phyloP scores from a whole-genome alignment of 164 flowering plant genomes.

The Macadamia integrifolia region DNA sequence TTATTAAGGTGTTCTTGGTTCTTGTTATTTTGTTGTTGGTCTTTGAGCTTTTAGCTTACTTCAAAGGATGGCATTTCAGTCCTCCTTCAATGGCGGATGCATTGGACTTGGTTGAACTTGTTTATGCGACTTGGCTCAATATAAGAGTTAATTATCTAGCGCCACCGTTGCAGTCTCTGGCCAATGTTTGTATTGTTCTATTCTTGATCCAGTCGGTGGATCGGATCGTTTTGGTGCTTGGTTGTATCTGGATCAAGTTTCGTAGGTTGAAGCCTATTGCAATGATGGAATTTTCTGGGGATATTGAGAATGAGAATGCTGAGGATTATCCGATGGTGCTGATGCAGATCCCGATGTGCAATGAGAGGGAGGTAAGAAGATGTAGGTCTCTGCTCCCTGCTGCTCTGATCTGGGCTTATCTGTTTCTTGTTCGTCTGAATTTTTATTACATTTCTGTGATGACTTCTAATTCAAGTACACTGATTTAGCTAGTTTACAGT shows the following conservation, averaged over 20 bases:
- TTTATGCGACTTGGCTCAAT: slow-evolving; percentile 52
- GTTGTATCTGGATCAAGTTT: slow-evolving; percentile 61
- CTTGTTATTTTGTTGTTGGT: slow-evolving; percentile 40
- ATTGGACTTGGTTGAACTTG: slow-evolving; percentile 29
- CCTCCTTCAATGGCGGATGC: slow-evolving; percentile 38
- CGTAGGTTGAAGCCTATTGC: slow-evolving; percentile 46
- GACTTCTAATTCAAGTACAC: not conserved
- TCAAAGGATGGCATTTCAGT: slow-evolving; percentile 15
- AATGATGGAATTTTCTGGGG: slow-evolving; percentile 22
- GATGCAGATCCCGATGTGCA: slow-evolving; percentile 80
- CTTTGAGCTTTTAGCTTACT: slow-evolving; percentile 76
- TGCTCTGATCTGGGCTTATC: not conserved
- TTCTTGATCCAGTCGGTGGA: slow-evolving; percentile 27
- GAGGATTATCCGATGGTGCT: too few relatives aligned
- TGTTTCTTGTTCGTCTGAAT: not conserved
- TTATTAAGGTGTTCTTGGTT: slow-evolving; percentile 45
- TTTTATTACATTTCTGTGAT: not conserved
- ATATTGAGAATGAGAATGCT: too few relatives aligned
- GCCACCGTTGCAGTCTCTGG: slow-evolving; percentile 29
- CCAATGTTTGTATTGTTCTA: too few relatives aligned
- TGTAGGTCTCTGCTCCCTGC: slow-evolving; percentile 42
- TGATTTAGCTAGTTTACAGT: not conserved
- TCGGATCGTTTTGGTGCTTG: slow-evolving; percentile 45
- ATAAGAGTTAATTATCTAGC: slow-evolving; percentile 53
- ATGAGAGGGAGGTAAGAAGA: slow-evolving; percentile 77